Conservation (phyloP, 2,329 filamentous ascomycete species). For the Sporothrix euskadiensis region DNA sequence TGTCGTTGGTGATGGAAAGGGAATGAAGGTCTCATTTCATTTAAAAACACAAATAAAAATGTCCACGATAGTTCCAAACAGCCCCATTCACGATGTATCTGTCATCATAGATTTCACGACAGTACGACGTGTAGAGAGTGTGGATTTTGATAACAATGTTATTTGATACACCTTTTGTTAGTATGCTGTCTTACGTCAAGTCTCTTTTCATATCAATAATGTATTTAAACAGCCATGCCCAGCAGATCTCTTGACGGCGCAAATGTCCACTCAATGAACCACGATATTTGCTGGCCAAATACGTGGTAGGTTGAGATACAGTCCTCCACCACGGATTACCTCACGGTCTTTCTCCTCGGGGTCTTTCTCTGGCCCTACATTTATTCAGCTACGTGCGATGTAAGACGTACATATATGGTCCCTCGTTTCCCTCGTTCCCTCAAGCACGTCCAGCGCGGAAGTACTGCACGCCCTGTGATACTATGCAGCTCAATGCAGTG, state of each 20-base stretch:
- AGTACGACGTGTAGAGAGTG: not conserved
- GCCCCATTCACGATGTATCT: not conserved
- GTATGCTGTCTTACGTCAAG: not conserved
- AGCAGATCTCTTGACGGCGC: not conserved
- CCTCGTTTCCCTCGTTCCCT: not conserved
- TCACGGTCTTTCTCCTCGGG: too few species aligned
- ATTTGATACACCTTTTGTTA: not conserved
- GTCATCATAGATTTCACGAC: not conserved
- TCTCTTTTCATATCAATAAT: not conserved
- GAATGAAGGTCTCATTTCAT: not conserved
- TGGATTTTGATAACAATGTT: not conserved
- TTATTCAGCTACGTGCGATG: not conserved
- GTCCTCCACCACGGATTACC: not conserved
- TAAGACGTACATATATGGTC: not conserved
- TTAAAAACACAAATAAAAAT: not conserved
- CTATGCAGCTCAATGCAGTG: conserved; percentile 6
- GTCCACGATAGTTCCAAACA: not conserved
- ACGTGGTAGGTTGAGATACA: not conserved
- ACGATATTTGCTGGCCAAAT: not conserved
- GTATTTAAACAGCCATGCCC: not conserved
- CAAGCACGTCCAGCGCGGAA: not conserved
- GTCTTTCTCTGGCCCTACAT: not conserved
- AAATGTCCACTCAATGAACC: not conserved
- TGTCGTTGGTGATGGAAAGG: not conserved
- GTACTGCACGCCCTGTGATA: not conserved